phyloP scores from a whole-genome alignment of 768 basidiomycete species.

The Tephrocybe sp. region DNA sequence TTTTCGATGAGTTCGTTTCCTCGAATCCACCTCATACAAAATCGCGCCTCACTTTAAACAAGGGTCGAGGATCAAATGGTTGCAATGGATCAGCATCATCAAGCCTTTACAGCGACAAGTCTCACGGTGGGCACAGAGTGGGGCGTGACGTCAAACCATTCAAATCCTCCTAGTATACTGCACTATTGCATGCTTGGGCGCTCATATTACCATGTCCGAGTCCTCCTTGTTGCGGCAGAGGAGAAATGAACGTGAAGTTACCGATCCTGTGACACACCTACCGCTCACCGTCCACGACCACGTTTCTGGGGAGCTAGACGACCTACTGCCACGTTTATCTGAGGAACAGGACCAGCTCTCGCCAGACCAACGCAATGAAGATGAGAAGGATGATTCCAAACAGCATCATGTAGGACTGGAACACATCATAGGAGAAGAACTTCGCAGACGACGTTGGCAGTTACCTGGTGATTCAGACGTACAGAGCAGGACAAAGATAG shows the following conservation, averaged over 20 bases:
- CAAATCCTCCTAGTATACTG: background rate
- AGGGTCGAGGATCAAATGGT: background rate
- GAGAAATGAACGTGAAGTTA: slow-evolving; percentile 29
- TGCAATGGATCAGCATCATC: background rate
- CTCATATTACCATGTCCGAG: background rate
- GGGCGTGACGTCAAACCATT: background rate
- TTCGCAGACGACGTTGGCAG: slow-evolving; percentile 32
- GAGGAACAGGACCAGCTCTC: slow-evolving; percentile 16
- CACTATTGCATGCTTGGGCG: background rate
- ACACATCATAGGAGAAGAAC: slow-evolving; percentile 26
- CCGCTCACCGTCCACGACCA: slow-evolving; percentile 35
- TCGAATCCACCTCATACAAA: no score
- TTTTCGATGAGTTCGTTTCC: no score
- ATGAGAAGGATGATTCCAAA: slow-evolving; percentile 19
- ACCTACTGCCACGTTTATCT: slow-evolving; percentile 29
- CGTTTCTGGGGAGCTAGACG: slow-evolving; percentile 33
- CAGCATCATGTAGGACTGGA: slow-evolving; percentile 27
- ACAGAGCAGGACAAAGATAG: slow-evolving; percentile 27
- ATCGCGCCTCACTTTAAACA: no score
- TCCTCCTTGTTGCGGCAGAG: background rate
- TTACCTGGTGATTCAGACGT: slow-evolving; percentile 27
- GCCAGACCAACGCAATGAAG: slow-evolving; percentile 16
- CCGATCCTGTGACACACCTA: slow-evolving; percentile 41
- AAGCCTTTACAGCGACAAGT: background rate
- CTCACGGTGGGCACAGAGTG: background rate